Base-by-base conservation (phyloP, 1,284 basidiomycete species). In the Cryptococcus jaspeensis region DNA sequence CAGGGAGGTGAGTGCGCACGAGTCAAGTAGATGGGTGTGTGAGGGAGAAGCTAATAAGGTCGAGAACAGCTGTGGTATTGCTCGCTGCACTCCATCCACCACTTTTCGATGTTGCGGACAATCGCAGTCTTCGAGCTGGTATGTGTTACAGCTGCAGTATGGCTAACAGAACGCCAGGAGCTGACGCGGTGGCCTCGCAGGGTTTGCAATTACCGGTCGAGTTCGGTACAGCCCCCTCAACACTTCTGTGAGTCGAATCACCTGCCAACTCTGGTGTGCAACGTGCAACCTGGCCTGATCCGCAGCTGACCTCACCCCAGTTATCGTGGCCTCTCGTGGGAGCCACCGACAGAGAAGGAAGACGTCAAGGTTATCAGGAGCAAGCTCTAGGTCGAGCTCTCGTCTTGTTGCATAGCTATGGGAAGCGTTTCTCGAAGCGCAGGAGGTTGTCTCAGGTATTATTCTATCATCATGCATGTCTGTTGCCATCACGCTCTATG, bases 121-220 rank as follows among this genome's bases (percentile, higher is more conserved):
- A 74, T 77, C 35, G 73, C 72, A 12, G 72, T 73, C 9, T 69
- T 78, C 62, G 69, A 79, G 66, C 67, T 73, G n/a, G 65, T 71
- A 44, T 11, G 40, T 39, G 25, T 41, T 28, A 16, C 12, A n/a
- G 2, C 5, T 16, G 35, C 16, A 12, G n/a, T 13, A 32, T 52
- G 28, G n/a, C 22, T 36, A 13, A 22, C 5, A 9, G 28, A 32
- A 9, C 41, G 12, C 13, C 37, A 20, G 28, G 7, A 52, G 37
- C 46, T 49, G 37, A 44, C 22, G n/a, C 11, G 32, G 6, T 49
- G 7, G 18, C 20, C 15, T 1, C 0, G n/a, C 40, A 73, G 71
- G 69, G 70, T 3, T 45, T 76, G 5, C 45, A 64, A 1, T 61
- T 76, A 16, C 73, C 74, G 3, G 60, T 71, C 8, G 73, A 74